phyloP scores from a whole-genome alignment of 2,329 filamentous ascomycete genomes.

The Fusarium nisikadoi region DNA sequence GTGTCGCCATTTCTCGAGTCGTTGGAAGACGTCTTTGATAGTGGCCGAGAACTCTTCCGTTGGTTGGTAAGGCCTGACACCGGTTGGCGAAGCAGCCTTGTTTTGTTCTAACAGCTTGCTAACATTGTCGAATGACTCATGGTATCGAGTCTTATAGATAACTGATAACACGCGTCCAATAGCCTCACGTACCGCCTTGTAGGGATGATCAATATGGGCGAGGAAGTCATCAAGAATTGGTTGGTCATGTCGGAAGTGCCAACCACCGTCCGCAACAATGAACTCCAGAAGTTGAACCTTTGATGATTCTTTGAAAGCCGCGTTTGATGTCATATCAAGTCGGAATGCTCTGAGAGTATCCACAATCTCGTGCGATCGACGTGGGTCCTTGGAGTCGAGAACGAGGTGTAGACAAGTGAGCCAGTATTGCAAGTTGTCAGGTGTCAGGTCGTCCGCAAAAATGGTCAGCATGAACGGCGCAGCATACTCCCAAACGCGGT shows the following conservation, averaged over 20 bases:
- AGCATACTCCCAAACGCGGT: constrained; percentile 86
- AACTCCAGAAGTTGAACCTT: constrained; percentile 94
- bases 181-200: constrained; percentile 95
- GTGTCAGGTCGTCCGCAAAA: constrained; percentile 90
- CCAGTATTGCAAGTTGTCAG: constrained; percentile 96
- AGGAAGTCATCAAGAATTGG: constrained; percentile 92
- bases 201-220: constrained; percentile 92
- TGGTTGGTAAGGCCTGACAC: constrained; percentile 84
- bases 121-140: constrained; percentile 91
- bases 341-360: constrained; percentile 86
- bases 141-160: constrained; percentile 90
- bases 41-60: constrained; percentile 77
- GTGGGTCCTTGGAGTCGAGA: constrained; percentile 88
- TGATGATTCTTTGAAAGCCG: constrained; percentile 98
- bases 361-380: constrained; percentile 86
- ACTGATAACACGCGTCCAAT: constrained; percentile 90
- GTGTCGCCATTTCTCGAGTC: constrained; percentile 87
- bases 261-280: constrained; percentile 86
- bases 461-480: constrained; percentile 88
- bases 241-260: constrained; percentile 93
- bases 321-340: constrained; percentile 93
- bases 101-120: constrained; percentile 79
- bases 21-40: constrained; percentile 78
- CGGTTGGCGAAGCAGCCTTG: constrained; percentile 82
- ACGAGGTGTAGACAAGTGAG: constrained; percentile 91